These are phyloP conservation scores for Coix lacrymajobi DNA, from an alignment of 176 grass and related monocot genomes.

Conservation along the genomic window DNA sequence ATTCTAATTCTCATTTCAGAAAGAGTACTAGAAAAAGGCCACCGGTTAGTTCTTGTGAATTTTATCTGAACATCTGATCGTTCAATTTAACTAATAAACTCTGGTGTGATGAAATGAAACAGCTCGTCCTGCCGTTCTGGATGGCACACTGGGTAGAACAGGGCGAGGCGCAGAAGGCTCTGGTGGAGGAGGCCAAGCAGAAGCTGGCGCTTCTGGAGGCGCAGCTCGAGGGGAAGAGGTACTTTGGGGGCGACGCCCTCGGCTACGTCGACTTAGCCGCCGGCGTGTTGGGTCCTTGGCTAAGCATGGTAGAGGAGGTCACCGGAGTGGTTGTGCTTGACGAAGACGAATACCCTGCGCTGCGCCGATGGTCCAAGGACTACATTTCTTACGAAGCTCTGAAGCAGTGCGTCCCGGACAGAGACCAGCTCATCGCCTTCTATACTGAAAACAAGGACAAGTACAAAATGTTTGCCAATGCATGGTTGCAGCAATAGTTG, in stretches of 20 bases:
- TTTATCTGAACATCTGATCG: no score
- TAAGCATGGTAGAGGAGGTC: conserved; percentile 25
- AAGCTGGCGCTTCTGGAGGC: conserved; percentile 30
- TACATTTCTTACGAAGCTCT: conserved; percentile 5
- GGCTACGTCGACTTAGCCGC: conserved; percentile 26
- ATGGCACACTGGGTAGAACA: conserved; percentile 26
- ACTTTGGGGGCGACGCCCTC: conserved; percentile 36
- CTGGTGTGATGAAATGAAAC: no score
- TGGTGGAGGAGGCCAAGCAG: conserved; percentile 14
- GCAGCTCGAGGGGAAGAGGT: conserved; percentile 43
- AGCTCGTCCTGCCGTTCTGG: not conserved
- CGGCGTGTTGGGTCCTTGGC: conserved; percentile 20
- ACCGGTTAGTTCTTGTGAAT: no score
- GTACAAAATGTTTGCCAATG: not conserved
- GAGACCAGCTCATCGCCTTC: conserved; percentile 2
- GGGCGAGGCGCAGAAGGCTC: conserved; percentile 6
- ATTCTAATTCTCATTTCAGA: no score
- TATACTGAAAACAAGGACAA: conserved; percentile 11
- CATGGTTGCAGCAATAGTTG: not conserved
- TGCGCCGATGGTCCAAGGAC: conserved; percentile 31
- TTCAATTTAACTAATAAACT: no score
- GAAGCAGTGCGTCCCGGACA: conserved; percentile 11
- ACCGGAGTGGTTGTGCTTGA: conserved; percentile 16
- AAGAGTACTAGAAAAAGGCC: no score
- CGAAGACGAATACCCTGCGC: conserved; percentile 17